These are phyloP conservation scores for Botrytis pseudocinerea DNA, from an alignment of 2,329 filamentous ascomycete genomes.

Conservation along the genomic window DNA sequence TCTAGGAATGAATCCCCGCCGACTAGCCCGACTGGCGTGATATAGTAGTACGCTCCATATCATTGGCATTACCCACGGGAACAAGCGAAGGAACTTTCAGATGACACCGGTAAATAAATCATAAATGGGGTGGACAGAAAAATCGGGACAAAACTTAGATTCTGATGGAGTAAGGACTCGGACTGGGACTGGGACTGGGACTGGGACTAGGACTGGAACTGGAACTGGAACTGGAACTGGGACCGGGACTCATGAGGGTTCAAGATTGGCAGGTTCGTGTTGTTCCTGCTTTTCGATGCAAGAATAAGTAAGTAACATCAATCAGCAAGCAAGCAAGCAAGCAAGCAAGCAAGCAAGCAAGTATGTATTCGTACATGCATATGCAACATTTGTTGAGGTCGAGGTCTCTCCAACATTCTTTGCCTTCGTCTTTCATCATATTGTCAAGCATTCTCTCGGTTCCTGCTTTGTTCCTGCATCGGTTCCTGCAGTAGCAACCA, in stretches of 20 bases:
- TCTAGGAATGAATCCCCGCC: constrained; percentile 19
- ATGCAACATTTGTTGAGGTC: constrained; percentile 16
- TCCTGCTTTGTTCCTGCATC: constrained; percentile 40
- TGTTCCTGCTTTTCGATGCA: constrained; percentile 17
- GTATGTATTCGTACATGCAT: constrained; percentile 16
- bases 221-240: background rate
- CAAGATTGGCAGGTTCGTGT: constrained; percentile 7
- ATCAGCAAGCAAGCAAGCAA: background rate
- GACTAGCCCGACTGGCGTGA: constrained; percentile 21
- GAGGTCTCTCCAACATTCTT: constrained; percentile 13
- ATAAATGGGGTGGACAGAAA: constrained; percentile 22
- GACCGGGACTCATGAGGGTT: background rate
- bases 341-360: background rate
- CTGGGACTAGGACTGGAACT: background rate
- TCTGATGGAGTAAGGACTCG: background rate
- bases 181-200: background rate
- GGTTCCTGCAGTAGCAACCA: constrained; percentile 36
- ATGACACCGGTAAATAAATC: constrained; percentile 8
- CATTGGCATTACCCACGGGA: constrained; percentile 16
- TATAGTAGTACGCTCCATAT: background rate
- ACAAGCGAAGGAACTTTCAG: constrained; percentile 17
- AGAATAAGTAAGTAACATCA: background rate
- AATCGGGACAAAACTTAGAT: constrained; percentile 13
- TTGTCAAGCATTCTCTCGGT: constrained; percentile 25
- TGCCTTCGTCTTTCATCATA: constrained; percentile 13